phyloP scores from a whole-genome alignment of 352 stramenopile genomes.

The Detonula confervacea region DNA sequence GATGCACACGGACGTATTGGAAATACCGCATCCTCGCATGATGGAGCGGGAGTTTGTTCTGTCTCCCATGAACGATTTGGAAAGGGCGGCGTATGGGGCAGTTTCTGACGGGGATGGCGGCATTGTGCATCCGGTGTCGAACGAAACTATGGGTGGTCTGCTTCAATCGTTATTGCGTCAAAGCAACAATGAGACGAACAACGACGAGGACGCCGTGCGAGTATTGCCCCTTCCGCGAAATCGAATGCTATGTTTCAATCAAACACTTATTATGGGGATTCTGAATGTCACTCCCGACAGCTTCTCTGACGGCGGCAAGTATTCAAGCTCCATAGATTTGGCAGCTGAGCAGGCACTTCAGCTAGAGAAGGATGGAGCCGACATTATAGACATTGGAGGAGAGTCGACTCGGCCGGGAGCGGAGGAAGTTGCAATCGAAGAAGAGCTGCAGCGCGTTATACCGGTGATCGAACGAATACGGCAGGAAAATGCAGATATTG shows the following conservation, averaged over 20 bases:
- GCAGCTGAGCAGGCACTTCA: conserved; percentile 89
- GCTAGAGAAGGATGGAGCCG: conserved; percentile 90
- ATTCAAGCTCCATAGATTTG: conserved; percentile 52
- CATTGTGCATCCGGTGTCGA: conserved; percentile 85
- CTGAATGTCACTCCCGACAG: conserved; percentile 99
- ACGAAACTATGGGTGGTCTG: conserved; percentile 86
- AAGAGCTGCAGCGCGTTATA: conserved; percentile 92
- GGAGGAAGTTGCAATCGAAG: conserved; percentile 86
- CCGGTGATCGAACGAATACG: conserved; percentile 93
- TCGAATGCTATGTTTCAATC: conserved; percentile 69
- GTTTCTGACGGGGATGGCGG: conserved; percentile 42
- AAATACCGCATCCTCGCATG: conserved; percentile 94
- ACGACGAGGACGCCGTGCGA: conserved; percentile 31
- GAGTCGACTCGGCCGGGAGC: conserved; percentile 98
- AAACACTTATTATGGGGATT: conserved; percentile 95
- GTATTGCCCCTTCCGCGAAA: conserved; percentile 66
- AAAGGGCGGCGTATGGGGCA: too few relatives aligned
- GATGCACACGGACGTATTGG: conserved; percentile 83
- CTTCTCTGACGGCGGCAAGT: conserved; percentile 93
- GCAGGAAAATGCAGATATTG: conserved; percentile 76
- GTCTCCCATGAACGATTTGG: conserved; percentile 92
- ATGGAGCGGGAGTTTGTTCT: conserved; percentile 97
- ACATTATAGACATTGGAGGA: conserved; percentile 98
- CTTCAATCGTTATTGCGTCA: conserved; percentile 52
- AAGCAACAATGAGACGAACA: conserved; percentile 11